These are phyloP conservation scores for Auricularia cornea DNA, from an alignment of 768 basidiomycete genomes.

Conservation along the genomic window DNA sequence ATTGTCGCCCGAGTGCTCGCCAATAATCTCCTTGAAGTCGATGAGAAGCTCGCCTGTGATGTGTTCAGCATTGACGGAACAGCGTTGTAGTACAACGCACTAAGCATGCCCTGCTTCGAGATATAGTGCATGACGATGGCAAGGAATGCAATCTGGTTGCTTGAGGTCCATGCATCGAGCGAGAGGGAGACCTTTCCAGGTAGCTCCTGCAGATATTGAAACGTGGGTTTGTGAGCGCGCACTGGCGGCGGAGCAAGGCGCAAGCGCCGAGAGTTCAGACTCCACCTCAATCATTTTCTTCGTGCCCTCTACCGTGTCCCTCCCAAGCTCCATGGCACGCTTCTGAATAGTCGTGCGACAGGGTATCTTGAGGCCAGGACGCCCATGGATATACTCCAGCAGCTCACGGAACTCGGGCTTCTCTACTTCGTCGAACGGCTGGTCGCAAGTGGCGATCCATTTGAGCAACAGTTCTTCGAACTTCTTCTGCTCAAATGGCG, in stretches of 20 bases:
- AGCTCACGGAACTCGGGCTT: constrained; percentile 3
- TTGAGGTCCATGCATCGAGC: constrained; percentile 22
- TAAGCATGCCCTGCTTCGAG: constrained; percentile 15
- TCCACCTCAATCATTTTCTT: neutral
- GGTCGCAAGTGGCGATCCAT: constrained; percentile 5
- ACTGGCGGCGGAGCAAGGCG: neutral
- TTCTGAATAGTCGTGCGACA: neutral
- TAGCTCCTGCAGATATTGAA: constrained; percentile 7
- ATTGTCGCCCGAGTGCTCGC: constrained; percentile 28
- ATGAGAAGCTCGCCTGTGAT: constrained; percentile 11
- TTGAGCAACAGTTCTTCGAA: constrained; percentile 1
- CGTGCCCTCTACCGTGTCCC: neutral
- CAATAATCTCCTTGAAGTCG: constrained; percentile 28
- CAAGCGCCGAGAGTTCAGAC: neutral
- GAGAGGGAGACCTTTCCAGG: constrained; percentile 13
- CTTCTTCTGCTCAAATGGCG: no score
- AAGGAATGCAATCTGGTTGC: constrained; percentile 18
- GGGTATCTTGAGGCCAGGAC: neutral
- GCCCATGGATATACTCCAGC: neutral
- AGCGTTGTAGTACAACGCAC: constrained; percentile 7
- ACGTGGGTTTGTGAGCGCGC: neutral
- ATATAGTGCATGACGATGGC: constrained; percentile 20
- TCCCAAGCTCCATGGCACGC: neutral
- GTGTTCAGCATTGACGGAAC: neutral
- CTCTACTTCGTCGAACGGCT: constrained; percentile 7